phyloP scores from a whole-genome alignment of 2,329 filamentous ascomycete genomes.

The Elsinoe batatas region DNA sequence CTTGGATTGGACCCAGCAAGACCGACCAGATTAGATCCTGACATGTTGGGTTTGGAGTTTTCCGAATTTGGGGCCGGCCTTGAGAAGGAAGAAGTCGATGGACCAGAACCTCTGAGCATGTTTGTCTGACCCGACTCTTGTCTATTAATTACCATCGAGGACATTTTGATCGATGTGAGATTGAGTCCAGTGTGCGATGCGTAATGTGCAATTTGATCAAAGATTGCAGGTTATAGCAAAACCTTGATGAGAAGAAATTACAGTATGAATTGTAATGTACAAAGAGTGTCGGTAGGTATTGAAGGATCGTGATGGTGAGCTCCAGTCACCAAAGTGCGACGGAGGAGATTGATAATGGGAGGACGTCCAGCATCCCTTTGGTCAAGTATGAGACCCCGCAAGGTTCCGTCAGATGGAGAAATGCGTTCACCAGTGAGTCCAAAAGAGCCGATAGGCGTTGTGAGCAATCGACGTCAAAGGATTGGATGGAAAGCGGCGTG shows the following conservation, averaged over 20 bases:
- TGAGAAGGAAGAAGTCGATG: not conserved
- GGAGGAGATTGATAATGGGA: not conserved
- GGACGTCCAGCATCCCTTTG: not conserved
- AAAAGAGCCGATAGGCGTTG: constrained; percentile 1
- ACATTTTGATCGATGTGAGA: not conserved
- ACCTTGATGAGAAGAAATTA: constrained; percentile 4
- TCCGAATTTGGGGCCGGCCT: not conserved
- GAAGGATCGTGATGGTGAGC: not conserved
- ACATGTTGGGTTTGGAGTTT: not conserved
- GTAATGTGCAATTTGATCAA: too few species aligned
- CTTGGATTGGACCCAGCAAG: constrained; percentile 2
- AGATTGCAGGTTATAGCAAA: not conserved
- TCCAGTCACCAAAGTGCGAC: not conserved
- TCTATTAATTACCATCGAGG: constrained; percentile 12
- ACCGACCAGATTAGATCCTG: constrained; percentile 1
- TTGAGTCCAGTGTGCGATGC: too few species aligned
- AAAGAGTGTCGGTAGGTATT: not conserved
- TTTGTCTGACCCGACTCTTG: constrained; percentile 12
- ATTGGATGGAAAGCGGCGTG: not conserved
- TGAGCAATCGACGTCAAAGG: not conserved
- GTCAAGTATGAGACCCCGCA: not conserved
- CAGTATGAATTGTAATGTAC: constrained; percentile 14
- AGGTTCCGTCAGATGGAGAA: constrained; percentile 4
- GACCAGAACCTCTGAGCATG: not conserved
- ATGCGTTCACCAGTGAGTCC: not conserved